phyloP scores from a whole-genome alignment of 2,329 filamentous ascomycete genomes.

The Incumbomyces lentus region DNA sequence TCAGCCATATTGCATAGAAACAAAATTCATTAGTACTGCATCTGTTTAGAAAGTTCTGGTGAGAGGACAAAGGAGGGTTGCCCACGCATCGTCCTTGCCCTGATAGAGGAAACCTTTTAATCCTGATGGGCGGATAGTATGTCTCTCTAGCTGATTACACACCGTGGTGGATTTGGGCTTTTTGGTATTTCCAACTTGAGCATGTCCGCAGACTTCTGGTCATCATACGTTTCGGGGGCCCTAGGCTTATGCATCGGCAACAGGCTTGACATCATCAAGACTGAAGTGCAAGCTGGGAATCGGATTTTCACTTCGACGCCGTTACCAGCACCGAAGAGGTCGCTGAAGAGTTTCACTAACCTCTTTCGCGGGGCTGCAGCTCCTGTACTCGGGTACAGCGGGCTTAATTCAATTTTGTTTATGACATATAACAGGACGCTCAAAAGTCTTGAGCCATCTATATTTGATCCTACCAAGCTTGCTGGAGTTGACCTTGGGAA shows the following conservation, averaged over 20 bases:
- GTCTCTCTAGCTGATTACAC: too few species aligned
- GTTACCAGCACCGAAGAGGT: not conserved
- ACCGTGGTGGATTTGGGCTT: not conserved
- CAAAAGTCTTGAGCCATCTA: slow-evolving; percentile 42
- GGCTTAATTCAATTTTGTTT: slow-evolving; percentile 82
- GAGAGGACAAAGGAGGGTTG: too few species aligned
- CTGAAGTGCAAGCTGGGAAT: slow-evolving; percentile 61
- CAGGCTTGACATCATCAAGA: slow-evolving; percentile 69
- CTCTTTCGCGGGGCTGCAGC: slow-evolving; percentile 58
- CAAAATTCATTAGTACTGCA: too few species aligned
- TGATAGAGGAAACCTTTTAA: too few species aligned
- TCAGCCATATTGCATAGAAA: too few species aligned
- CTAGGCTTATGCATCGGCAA: slow-evolving; percentile 82
- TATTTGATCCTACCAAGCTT: slow-evolving; percentile 35
- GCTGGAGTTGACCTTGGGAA: slow-evolving; percentile 47
- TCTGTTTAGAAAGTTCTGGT: too few species aligned
- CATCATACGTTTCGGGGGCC: slow-evolving; percentile 79
- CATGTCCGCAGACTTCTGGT: slow-evolving; percentile 89
- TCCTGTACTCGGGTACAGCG: slow-evolving; percentile 80
- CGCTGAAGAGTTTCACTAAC: slow-evolving; percentile 12
- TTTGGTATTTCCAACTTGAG: not conserved
- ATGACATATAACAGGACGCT: slow-evolving; percentile 83
- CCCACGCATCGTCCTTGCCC: too few species aligned
- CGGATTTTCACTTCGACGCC: slow-evolving; percentile 12
- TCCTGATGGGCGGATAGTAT: too few species aligned